Conservation (phyloP, 2,329 filamentous ascomycete species). For the Fusarium begoniae region DNA sequence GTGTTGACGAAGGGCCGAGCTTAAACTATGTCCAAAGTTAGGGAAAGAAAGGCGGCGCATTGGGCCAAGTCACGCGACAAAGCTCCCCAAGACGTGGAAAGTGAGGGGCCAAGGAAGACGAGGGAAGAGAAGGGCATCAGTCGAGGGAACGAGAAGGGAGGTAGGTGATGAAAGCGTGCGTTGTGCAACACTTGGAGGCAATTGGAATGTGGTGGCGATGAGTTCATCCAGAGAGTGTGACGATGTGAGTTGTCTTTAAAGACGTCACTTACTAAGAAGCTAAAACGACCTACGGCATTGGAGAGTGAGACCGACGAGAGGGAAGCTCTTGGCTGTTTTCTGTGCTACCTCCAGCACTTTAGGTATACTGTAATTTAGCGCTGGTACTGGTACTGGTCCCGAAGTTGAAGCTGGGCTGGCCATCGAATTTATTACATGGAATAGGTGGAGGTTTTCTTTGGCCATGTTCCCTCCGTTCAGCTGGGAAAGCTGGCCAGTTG, state of each 20-base stretch:
- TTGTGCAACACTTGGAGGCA: constrained; percentile 26
- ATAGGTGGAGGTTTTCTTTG: neutral
- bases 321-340: constrained; percentile 3
- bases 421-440: neutral
- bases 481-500: neutral
- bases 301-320: constrained; percentile 1
- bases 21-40: neutral
- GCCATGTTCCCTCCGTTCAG: constrained; percentile 4
- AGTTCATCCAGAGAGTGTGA: constrained; percentile 1
- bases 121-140: neutral
- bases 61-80: constrained; percentile 30
- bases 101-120: constrained; percentile 4
- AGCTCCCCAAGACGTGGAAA: neutral
- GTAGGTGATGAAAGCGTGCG: constrained; percentile 6
- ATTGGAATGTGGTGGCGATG: constrained; percentile 34
- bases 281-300: neutral
- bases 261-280: constrained; percentile 27
- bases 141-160: neutral
- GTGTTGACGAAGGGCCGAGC: neutral
- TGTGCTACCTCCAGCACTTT: neutral
- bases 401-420: constrained; percentile 1
- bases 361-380: constrained; percentile 3
- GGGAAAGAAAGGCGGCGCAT: constrained; percentile 10
- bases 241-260: constrained; percentile 11
- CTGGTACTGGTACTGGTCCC: neutral